Base-by-base conservation (phyloP, 1,284 basidiomycete genomes). In the Puccinia coronata region DNA sequence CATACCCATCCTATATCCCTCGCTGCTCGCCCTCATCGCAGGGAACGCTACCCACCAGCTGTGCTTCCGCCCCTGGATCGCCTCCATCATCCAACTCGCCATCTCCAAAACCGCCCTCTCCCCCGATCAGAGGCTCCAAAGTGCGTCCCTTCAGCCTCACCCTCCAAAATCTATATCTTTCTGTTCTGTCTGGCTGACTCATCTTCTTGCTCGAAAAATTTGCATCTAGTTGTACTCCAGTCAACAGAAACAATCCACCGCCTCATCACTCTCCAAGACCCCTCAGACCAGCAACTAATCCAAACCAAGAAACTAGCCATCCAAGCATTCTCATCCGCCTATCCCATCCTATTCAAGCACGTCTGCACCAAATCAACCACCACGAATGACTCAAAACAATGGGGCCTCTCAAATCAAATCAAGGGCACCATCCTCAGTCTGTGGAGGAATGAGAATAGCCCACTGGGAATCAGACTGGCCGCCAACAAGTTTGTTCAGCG, bases 401-500 rank as follows among this genome's bases (percentile, higher is more conserved):
- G 77, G 77, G 43, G 59, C 39, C 63, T 79, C 20, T 57, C 67
- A 31, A 79, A 79, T 71, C 77, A 79, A 39, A 79, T 70, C 67
- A 79, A 79, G 49, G 63, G 65, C 1, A 57, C 51, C 36, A 71
- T 79, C 51, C n/a, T 79, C 8, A 55, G 47, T n/a, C 34, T 79
- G 14, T 79, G 63, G 63, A 79, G 77, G 78, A 49, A 83, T 85
- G 0, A 84, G 84, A 86, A 88, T 82, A 86, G 85, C 88, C 51
- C 88, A 80, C 86, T 87, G 34, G 96, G 97, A 31, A 88, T 95
- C 77, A 92, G 91, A 85, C 87, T 96, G 23, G 91, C 92, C 5
- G 92, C 94, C 14, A 90, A 96, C 88, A 99, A 98, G 88, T 96
- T 95, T 87, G 89, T 93, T 85, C 96, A 98, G 86, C 91, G 92